These are phyloP conservation scores for Beauveria pseudobassiana DNA, from an alignment of 2,329 filamentous ascomycete species.

Conservation along the genomic window DNA sequence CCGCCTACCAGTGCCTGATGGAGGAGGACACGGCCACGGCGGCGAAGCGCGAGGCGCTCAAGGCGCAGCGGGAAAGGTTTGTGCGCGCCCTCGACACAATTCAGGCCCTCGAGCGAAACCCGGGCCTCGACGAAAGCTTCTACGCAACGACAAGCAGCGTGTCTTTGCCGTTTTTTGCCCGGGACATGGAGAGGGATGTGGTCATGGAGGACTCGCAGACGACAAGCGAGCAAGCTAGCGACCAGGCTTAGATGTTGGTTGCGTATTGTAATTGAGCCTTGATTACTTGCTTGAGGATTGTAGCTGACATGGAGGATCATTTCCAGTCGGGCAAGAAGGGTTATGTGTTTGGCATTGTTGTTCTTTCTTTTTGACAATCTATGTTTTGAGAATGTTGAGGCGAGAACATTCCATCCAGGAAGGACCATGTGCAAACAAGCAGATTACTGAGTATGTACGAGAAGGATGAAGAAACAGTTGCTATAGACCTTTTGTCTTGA, in stretches of 20 bases:
- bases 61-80: constrained; percentile 38
- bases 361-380: background rate
- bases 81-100: constrained; percentile 40
- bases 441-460: background rate
- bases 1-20: constrained; percentile 37
- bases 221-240: constrained; percentile 5
- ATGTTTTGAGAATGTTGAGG: background rate
- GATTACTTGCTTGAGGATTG: background rate
- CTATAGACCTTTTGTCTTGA: background rate
- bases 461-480: background rate
- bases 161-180: background rate
- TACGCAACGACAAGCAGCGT: constrained; percentile 7
- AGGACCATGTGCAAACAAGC: background rate
- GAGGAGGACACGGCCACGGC: constrained; percentile 40
- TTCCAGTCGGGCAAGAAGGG: background rate
- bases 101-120: constrained; percentile 32
- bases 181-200: background rate
- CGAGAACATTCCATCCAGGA: background rate
- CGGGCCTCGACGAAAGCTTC: constrained; percentile 15
- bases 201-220: constrained; percentile 5
- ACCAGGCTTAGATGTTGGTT: background rate
- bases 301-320: background rate
- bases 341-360: background rate
- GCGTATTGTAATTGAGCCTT: background rate
- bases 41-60: constrained; percentile 31